These are phyloP conservation scores for Blastobotrys elegans DNA, from an alignment of 1,139 yeast species.

Conservation along the genomic window DNA sequence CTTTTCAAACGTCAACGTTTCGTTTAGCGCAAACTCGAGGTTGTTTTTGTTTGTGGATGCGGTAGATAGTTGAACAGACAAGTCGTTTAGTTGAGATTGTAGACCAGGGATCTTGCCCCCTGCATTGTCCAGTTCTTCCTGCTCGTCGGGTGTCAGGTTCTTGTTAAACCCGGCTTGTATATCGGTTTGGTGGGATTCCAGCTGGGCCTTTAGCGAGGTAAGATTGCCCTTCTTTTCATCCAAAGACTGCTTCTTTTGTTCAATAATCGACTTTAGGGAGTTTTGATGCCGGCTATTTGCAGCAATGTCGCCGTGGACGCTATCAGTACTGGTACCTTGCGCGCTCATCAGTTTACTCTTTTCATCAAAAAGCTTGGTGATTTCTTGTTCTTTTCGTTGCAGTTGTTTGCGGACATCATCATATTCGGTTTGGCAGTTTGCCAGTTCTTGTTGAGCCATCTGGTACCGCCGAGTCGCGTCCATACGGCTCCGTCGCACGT, in stretches of 20 bases:
- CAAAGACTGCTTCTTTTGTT: slow-evolving; percentile 9
- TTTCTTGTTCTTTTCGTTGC: slow-evolving; percentile 40
- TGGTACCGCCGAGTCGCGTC: slow-evolving; percentile 60
- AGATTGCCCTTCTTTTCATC: slow-evolving; percentile 26
- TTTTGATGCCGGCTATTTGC: slow-evolving; percentile 16
- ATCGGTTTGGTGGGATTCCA: slow-evolving; percentile 42
- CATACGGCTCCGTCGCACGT: slow-evolving; percentile 59
- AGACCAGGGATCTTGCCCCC: slow-evolving; percentile 38
- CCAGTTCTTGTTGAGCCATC: slow-evolving; percentile 47
- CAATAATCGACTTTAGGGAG: slow-evolving; percentile 19
- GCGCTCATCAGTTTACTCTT: slow-evolving; percentile 42
- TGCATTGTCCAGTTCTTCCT: slow-evolving; percentile 39
- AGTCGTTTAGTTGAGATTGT: slow-evolving; percentile 29
- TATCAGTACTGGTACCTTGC: slow-evolving; percentile 25
- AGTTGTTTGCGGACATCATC: slow-evolving; percentile 36
- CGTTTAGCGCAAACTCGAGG: slow-evolving; percentile 54
- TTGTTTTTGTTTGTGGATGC: slow-evolving; percentile 4
- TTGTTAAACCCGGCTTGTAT: slow-evolving; percentile 50
- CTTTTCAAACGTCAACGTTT: slow-evolving; percentile 46
- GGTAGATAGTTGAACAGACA: neutral
- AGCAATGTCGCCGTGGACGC: slow-evolving; percentile 26
- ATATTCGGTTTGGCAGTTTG: slow-evolving; percentile 39
- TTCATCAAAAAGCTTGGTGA: slow-evolving; percentile 44
- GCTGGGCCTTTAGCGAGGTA: slow-evolving; percentile 30
- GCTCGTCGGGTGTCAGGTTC: slow-evolving; percentile 47